phyloP scores from a whole-genome alignment of 1,284 basidiomycete species.

The Marasmius tenuissimus region DNA sequence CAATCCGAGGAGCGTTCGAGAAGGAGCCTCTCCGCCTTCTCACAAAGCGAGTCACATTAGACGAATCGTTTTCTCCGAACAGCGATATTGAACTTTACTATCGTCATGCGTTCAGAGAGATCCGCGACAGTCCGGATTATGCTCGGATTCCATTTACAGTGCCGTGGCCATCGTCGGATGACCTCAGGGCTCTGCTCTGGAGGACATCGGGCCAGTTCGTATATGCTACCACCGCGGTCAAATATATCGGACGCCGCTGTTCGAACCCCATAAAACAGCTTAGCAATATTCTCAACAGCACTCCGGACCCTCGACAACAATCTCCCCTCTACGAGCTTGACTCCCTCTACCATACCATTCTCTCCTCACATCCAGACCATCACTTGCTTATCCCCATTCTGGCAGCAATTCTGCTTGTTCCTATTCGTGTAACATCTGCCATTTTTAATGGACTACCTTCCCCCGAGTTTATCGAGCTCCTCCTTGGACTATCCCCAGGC shows the following conservation, averaged over 20 bases:
- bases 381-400: background rate
- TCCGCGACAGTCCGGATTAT: too few species aligned
- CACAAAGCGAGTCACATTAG: background rate
- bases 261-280: background rate
- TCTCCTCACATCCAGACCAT: background rate
- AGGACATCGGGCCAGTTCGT: background rate
- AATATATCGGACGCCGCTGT: background rate
- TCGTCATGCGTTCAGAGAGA: too few species aligned
- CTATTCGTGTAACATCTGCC: too few species aligned
- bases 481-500: background rate
- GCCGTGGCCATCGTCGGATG: too few species aligned
- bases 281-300: background rate
- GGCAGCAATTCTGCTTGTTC: background rate
- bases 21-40: background rate
- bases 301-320: background rate
- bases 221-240: background rate
- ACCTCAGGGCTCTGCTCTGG: too few species aligned
- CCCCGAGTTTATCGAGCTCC: background rate
- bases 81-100: too few species aligned
- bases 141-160: too few species aligned
- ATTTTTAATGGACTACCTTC: background rate
- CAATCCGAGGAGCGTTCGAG: slow-evolving; percentile 19
- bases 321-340: background rate
- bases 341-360: background rate
- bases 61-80: background rate